phyloP scores from a whole-genome alignment of 441 rosid species.

The Adansonia gregorii region DNA sequence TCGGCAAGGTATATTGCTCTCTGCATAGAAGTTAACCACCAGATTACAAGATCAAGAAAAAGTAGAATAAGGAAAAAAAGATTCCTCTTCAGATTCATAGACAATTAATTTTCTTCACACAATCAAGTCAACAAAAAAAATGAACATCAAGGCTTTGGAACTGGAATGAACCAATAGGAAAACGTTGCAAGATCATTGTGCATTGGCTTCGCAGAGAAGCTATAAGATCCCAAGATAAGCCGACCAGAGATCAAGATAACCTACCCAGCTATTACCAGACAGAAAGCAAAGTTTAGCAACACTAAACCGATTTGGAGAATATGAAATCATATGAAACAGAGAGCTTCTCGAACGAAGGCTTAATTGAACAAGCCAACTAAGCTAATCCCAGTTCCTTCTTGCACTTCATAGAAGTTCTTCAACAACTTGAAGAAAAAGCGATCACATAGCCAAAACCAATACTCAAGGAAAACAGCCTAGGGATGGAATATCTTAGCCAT shows the following conservation, averaged over 20 bases:
- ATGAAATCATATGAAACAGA: not conserved
- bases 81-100: not conserved
- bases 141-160: not conserved
- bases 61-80: constrained; percentile 21
- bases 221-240: not conserved
- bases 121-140: not conserved
- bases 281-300: not conserved
- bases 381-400: not conserved
- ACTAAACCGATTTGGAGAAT: not conserved
- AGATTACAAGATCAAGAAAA: constrained; percentile 29
- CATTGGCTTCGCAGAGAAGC: not conserved
- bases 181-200: not conserved
- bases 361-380: not conserved
- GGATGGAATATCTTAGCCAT: not conserved
- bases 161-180: not conserved
- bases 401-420: not conserved
- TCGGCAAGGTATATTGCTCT: constrained; percentile 47
- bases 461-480: not conserved
- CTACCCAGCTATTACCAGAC: not conserved
- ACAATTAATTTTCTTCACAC: constrained; percentile 7
- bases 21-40: constrained; percentile 49
- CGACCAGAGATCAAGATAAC: not conserved
- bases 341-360: not conserved
- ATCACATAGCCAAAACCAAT: constrained; percentile 8
- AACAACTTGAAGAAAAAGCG: constrained; percentile 3